These are phyloP conservation scores for Puccinia coronata DNA, from an alignment of 1,284 basidiomycete genomes.

Conservation along the genomic window DNA sequence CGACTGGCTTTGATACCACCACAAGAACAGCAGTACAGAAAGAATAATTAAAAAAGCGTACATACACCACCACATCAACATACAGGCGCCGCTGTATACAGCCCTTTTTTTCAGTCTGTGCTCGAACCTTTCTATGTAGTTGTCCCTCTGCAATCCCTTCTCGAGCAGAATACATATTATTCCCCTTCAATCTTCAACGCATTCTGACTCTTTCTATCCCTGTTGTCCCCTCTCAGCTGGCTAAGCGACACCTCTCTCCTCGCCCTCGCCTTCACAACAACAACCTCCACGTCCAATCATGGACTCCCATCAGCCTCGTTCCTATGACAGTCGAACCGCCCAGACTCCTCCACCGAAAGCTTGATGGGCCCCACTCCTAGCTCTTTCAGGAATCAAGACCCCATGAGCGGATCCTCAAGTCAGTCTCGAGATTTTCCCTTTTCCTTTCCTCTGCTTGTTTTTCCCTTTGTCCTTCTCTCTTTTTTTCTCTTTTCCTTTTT, in stretches of 20 bases:
- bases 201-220: neutral
- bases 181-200: neutral
- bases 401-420: slow-evolving; percentile 47
- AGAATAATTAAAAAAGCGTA: neutral
- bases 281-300: neutral
- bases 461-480: neutral
- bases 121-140: neutral
- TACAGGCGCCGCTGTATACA: too few species aligned
- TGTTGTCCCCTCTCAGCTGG: neutral
- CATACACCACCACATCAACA: neutral
- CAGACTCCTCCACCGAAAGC: slow-evolving; percentile 48
- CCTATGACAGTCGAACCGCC: slow-evolving; percentile 29
- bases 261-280: neutral
- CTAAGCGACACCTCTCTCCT: neutral
- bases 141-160: too few species aligned
- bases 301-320: slow-evolving; percentile 21
- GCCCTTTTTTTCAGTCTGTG: neutral
- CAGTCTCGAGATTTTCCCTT: neutral
- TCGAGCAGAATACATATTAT: too few species aligned
- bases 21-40: neutral
- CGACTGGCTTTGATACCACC: neutral
- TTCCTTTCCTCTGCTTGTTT: neutral
- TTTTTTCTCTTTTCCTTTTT: neutral
- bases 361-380: slow-evolving; percentile 31
- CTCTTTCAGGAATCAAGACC: slow-evolving; percentile 35